Conservation (phyloP, 345 rosid species). For the Turnera subulata region DNA sequence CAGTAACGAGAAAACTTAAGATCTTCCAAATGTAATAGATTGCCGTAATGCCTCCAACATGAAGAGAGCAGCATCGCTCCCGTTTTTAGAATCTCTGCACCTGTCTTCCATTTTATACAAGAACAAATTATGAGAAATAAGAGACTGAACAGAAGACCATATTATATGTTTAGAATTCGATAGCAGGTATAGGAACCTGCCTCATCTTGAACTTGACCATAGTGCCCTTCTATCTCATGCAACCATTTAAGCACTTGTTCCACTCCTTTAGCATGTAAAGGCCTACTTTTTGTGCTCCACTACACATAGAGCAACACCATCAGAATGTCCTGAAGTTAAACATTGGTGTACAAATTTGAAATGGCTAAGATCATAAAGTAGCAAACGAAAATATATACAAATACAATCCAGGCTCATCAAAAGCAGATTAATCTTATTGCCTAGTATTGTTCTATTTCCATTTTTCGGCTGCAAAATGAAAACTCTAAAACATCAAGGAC, state of each 20-base stretch:
- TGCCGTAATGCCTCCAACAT: slow-evolving; percentile 82
- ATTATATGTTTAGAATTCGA: slow-evolving; percentile 8
- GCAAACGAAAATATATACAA: too few species aligned
- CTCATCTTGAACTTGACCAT: slow-evolving; percentile 48
- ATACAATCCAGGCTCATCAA: too few species aligned
- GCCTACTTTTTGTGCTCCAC: slow-evolving; percentile 86
- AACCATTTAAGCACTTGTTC: slow-evolving; percentile 79
- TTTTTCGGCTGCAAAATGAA: too few species aligned
- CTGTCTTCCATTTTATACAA: slow-evolving; percentile 35
- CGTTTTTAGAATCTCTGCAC: slow-evolving; percentile 25
- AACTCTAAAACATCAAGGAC: too few species aligned
- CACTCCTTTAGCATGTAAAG: slow-evolving; percentile 76
- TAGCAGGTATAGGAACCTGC: slow-evolving; percentile 48
- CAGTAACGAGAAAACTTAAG: slow-evolving; percentile 45
- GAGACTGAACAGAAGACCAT: slow-evolving; percentile 14
- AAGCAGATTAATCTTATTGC: too few species aligned
- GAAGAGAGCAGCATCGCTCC: slow-evolving; percentile 66
- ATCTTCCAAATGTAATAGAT: slow-evolving; percentile 73
- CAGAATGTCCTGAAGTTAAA: slow-evolving; percentile 2
- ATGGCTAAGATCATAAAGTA: slow-evolving; percentile 2
- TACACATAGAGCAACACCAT: slow-evolving; percentile 28
- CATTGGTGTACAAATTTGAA: background rate
- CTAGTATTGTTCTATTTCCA: too few species aligned
- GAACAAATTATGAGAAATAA: slow-evolving; percentile 19
- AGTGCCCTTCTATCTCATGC: slow-evolving; percentile 45